phyloP scores from a whole-genome alignment of 1,284 basidiomycete genomes.

The Thelephora terrestris region DNA sequence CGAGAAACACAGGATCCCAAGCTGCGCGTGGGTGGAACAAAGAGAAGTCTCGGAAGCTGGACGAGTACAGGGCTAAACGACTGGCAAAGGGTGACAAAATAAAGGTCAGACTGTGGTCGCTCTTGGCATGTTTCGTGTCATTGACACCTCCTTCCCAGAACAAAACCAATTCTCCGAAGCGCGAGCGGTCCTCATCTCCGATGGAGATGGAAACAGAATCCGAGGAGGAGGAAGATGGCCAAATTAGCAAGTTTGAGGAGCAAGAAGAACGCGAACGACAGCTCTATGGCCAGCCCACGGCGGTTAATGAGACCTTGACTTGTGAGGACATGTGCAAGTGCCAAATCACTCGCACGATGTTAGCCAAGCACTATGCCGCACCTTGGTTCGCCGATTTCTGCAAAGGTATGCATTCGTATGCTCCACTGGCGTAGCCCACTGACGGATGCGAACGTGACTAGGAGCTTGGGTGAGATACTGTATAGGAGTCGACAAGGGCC shows the following conservation, averaged over 20 bases:
- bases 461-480: constrained; percentile 77
- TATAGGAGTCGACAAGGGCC: constrained; percentile 43
- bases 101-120: constrained; percentile 33
- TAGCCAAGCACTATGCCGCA: constrained; percentile 55
- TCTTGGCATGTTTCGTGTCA: not conserved
- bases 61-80: constrained; percentile 74
- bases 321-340: constrained; percentile 47
- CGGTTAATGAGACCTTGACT: constrained; percentile 43
- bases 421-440: constrained; percentile 6
- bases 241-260: constrained; percentile 58
- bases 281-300: constrained; percentile 33
- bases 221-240: constrained; percentile 62
- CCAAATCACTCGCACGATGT: constrained; percentile 50
- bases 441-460: constrained; percentile 26
- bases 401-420: constrained; percentile 41
- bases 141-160: constrained; percentile 21
- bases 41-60: constrained; percentile 73
- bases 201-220: constrained; percentile 76
- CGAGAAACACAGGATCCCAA: constrained; percentile 47
- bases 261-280: constrained; percentile 57
- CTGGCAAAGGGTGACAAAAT: constrained; percentile 74
- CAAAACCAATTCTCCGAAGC: constrained; percentile 44
- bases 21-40: constrained; percentile 71
- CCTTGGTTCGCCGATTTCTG: constrained; percentile 75
- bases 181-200: constrained; percentile 59